Conservation (phyloP, 768 basidiomycete species). For the Boletus vermiculosoides region DNA sequence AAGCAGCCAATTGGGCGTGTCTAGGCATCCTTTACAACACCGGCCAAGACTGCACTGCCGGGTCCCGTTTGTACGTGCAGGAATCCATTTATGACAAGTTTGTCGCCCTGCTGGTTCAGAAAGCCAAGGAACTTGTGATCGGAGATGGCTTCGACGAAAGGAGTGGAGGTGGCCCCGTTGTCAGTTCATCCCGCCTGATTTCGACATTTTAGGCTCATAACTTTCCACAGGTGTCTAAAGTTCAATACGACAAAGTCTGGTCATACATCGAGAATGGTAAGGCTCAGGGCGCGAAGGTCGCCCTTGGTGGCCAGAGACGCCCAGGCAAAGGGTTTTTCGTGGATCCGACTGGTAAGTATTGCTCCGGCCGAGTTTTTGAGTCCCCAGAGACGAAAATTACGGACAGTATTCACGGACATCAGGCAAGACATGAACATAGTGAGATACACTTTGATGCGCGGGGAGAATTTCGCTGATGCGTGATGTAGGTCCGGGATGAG, state of each 20-base stretch:
- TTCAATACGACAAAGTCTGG: slow-evolving; percentile 85
- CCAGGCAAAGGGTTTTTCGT: slow-evolving; percentile 81
- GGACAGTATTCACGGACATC: slow-evolving; percentile 78
- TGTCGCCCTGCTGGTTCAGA: slow-evolving; percentile 58
- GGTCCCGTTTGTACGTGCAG: slow-evolving; percentile 88
- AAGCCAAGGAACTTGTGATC: slow-evolving; percentile 67
- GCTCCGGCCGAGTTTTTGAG: slow-evolving; percentile 7
- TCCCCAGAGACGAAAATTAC: slow-evolving; percentile 6
- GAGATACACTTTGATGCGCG: slow-evolving; percentile 26
- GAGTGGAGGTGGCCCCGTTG: slow-evolving; percentile 80
- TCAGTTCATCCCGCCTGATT: slow-evolving; percentile 37
- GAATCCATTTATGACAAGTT: slow-evolving; percentile 87
- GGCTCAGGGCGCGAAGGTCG: slow-evolving; percentile 73
- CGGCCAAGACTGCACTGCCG: slow-evolving; percentile 93
- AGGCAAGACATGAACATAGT: slow-evolving; percentile 84
- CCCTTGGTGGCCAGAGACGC: slow-evolving; percentile 80
- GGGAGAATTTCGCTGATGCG: slow-evolving; percentile 23
- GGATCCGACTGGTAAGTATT: slow-evolving; percentile 76
- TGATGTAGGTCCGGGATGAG: slow-evolving; percentile 32
- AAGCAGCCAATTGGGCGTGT: slow-evolving; percentile 83
- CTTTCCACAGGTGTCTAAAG: slow-evolving; percentile 66
- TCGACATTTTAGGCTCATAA: slow-evolving; percentile 7
- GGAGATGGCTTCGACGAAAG: slow-evolving; percentile 80
- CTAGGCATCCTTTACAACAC: slow-evolving; percentile 86
- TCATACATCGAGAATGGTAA: slow-evolving; percentile 86